Evolutionary conservation across 2,329 filamentous ascomycete species (phyloP).

Genomic region (Teratosphaeria viscida): DNA sequence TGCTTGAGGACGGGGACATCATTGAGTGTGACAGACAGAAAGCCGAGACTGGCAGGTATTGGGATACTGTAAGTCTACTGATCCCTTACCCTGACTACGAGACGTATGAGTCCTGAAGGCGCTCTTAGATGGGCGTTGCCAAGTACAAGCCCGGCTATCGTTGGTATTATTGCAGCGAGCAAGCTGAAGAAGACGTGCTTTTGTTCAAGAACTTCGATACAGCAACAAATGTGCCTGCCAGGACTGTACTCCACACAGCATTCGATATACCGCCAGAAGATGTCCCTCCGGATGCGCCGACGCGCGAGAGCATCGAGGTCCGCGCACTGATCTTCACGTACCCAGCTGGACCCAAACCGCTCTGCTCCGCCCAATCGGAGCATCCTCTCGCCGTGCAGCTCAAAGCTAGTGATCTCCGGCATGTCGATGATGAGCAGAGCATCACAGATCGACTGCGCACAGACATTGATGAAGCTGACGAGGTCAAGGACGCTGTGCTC

Average conservation of each 20-base stretch:
- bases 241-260: slow-evolving; percentile 15
- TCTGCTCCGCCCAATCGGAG: slow-evolving; percentile 1
- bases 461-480: slow-evolving; percentile 16
- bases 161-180: slow-evolving; percentile 21
- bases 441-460: slow-evolving; percentile 14
- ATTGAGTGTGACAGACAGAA: slow-evolving; percentile 13
- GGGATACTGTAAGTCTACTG: slow-evolving; percentile 7
- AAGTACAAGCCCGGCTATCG: slow-evolving; percentile 17
- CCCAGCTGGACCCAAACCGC: slow-evolving; percentile 8
- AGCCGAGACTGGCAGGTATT: slow-evolving; percentile 10
- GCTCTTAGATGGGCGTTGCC: slow-evolving; percentile 11
- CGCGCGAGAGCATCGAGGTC: slow-evolving; percentile 19
- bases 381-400: slow-evolving; percentile 12
- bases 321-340: slow-evolving; percentile 19
- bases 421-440: slow-evolving; percentile 12
- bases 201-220: slow-evolving; percentile 21
- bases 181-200: slow-evolving; percentile 15
- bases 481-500: slow-evolving; percentile 15
- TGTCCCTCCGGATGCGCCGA: slow-evolving; percentile 10
- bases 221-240: slow-evolving; percentile 8
- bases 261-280: slow-evolving; percentile 16
- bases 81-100: too few relatives aligned
- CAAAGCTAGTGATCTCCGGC: slow-evolving; percentile 9
- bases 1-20: slow-evolving; percentile 13
- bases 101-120: too few relatives aligned